These are phyloP conservation scores for Sedum album DNA, from an alignment of 164 flowering plant species.

Conservation along the genomic window DNA sequence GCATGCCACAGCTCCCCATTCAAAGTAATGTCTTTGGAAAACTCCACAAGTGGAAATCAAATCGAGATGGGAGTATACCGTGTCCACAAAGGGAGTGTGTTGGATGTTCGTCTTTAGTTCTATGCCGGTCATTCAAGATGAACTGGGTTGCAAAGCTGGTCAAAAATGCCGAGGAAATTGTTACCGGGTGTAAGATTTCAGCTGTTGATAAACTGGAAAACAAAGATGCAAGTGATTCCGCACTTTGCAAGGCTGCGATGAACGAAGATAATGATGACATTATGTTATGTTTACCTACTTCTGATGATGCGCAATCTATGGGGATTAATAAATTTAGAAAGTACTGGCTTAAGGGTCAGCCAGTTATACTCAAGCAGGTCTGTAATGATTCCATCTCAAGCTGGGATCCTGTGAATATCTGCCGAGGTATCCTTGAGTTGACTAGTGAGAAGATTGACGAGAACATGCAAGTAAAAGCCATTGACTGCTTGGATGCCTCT, in stretches of 20 bases:
- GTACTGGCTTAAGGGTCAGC: conserved; percentile 80
- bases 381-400: conserved; percentile 43
- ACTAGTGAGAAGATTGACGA: conserved; percentile 54
- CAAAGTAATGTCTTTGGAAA: conserved; percentile 25
- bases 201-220: conserved; percentile 22
- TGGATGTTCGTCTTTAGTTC: conserved; percentile 41
- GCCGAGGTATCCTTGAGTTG: conserved; percentile 68
- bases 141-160: conserved; percentile 96
- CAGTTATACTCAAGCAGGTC: conserved; percentile 60
- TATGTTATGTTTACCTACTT: conserved; percentile 57
- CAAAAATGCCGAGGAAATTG: conserved; percentile 93
- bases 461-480: conserved; percentile 54
- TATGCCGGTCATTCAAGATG: conserved; percentile 83
- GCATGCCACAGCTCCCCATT: conserved; percentile 15
- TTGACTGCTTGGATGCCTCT: conserved; percentile 62
- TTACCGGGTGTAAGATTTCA: conserved; percentile 62
- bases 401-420: conserved; percentile 79
- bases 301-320: conserved; percentile 47
- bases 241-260: conserved; percentile 30
- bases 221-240: conserved; percentile 16
- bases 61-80: conserved; percentile 67
- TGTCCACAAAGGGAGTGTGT: conserved; percentile 80
- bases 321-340: conserved; percentile 56
- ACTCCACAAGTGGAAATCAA: conserved; percentile 63
- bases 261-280: conserved; percentile 54